These are phyloP conservation scores for Pseudonectria buxi DNA, from an alignment of 2,329 filamentous ascomycete species.

Conservation along the genomic window DNA sequence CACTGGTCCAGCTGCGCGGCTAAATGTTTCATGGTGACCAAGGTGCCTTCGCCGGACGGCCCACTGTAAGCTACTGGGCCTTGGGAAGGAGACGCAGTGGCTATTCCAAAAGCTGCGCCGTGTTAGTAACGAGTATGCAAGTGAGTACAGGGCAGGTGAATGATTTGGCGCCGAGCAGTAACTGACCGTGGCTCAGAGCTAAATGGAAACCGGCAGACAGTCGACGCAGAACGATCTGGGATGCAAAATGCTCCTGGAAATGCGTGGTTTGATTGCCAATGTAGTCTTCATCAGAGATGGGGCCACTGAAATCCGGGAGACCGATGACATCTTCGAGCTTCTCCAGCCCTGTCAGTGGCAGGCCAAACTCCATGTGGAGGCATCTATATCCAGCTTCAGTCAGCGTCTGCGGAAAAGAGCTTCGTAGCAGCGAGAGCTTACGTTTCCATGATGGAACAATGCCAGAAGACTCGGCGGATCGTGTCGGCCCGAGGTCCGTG, in stretches of 20 bases:
- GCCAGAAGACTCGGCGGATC: conserved; percentile 20
- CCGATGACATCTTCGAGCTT: conserved; percentile 46
- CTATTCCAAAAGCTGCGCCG: conserved; percentile 13
- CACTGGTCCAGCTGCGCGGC: conserved; percentile 50
- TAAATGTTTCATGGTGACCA: conserved; percentile 41
- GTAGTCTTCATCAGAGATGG: conserved; percentile 41
- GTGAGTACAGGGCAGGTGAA: neutral
- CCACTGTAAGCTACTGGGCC: conserved; percentile 12
- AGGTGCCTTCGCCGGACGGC: conserved; percentile 8
- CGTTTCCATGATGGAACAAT: conserved; percentile 23
- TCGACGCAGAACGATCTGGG: conserved; percentile 50
- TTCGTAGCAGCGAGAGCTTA: too few species aligned
- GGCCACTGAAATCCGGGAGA: conserved; percentile 45
- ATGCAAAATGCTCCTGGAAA: conserved; percentile 53
- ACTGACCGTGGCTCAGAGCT: conserved; percentile 45
- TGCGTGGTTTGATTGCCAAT: conserved; percentile 43
- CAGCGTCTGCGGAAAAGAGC: too few species aligned
- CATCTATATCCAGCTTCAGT: conserved; percentile 31
- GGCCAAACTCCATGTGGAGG: conserved; percentile 51
- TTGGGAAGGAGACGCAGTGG: conserved; percentile 7
- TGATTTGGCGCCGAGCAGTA: conserved; percentile 1
- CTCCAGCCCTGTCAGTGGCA: conserved; percentile 49
- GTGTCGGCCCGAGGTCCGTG: conserved; percentile 19
- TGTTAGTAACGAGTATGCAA: conserved; percentile 5
- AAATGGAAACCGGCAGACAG: conserved; percentile 47